These are phyloP conservation scores for Pholiota microspora DNA, from an alignment of 768 basidiomycete species.

Conservation along the genomic window DNA sequence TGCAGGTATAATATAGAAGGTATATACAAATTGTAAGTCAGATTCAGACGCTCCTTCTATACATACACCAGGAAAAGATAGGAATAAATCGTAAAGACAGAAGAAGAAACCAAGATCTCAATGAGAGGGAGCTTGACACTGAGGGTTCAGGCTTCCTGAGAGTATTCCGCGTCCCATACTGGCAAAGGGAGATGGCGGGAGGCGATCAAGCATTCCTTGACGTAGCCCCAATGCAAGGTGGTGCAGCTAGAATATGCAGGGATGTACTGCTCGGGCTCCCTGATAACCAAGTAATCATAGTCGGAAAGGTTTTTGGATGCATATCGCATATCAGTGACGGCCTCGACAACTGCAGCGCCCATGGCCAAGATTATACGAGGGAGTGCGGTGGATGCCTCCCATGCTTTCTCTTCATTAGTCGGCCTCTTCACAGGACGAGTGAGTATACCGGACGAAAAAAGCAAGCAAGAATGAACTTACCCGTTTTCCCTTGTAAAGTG, in stretches of 20 bases:
- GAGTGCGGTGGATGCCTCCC: conserved; percentile 43
- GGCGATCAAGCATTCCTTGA: conserved; percentile 75
- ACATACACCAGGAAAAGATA: neutral
- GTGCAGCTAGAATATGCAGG: conserved; percentile 25
- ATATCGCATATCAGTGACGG: conserved; percentile 45
- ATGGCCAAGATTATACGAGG: conserved; percentile 73
- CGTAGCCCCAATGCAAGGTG: conserved; percentile 62
- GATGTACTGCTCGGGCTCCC: conserved; percentile 38
- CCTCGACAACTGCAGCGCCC: conserved; percentile 74
- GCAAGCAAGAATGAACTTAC: conserved; percentile 20
- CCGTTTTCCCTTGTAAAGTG: conserved; percentile 39
- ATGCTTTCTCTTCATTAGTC: conserved; percentile 28
- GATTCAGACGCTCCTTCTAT: neutral
- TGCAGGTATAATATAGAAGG: neutral
- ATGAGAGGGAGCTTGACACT: too few relatives aligned
- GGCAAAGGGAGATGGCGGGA: conserved; percentile 46
- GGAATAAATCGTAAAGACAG: neutral
- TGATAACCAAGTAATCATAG: conserved; percentile 66
- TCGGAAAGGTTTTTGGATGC: conserved; percentile 32
- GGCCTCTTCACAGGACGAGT: conserved; percentile 23
- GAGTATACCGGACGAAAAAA: neutral
- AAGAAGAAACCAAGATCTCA: too few relatives aligned
- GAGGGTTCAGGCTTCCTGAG: conserved; percentile 22
- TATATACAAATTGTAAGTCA: conserved; percentile 2
- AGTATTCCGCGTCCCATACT: conserved; percentile 20